Base-by-base conservation (phyloP, 495 filamentous ascomycete species). In the Penicillium desertorum region DNA sequence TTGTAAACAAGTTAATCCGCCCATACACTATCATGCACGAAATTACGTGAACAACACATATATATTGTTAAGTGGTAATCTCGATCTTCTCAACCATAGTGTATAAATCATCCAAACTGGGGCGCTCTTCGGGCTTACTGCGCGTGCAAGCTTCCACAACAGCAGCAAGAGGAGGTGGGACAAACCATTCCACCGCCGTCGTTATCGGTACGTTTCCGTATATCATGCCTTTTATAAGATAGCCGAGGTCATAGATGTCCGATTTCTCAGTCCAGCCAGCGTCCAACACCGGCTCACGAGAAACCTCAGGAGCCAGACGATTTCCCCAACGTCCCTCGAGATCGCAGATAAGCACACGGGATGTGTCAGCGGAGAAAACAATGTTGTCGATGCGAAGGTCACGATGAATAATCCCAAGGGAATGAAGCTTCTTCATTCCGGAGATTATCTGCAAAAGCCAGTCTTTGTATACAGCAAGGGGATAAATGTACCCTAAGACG, bases 241-340 rank as follows among this genome's bases (percentile, higher is more conserved):
- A n/a, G 16, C 48, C 32, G 17, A 51, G 29, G n/a, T 51, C 48
- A 51, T 51, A 51, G 16, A 51, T 29, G 9, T 51, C 48, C 30
- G 30, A 51, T 5, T 39, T 51, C 5, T 36, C 30, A 20, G 30
- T 51, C 48, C 30, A 51, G 20, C 48, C 48, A 14, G 48, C 16
- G 30, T 51, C 30, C 22, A 37, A 39, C 6, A 36, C 48, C 5
- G 30, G 30, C n/a, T 32, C 16, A 34, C n/a, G 32, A 39, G 48
- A 36, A 30, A 51, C 32, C 29, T 51, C 48, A 23, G 48, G 48
- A 0, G 48, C 48, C 19, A 22, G 20, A 20, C 48, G 48, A 22
- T 51, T 36, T 51, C 48, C 48, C 48, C 30, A 51, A 23, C 48
- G 48, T n/a, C 48, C 37, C 20, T 51, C 48, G 8, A 51, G 48